Conservation (phyloP, 2,329 filamentous ascomycete species). For the Talaromyces sp. region DNA sequence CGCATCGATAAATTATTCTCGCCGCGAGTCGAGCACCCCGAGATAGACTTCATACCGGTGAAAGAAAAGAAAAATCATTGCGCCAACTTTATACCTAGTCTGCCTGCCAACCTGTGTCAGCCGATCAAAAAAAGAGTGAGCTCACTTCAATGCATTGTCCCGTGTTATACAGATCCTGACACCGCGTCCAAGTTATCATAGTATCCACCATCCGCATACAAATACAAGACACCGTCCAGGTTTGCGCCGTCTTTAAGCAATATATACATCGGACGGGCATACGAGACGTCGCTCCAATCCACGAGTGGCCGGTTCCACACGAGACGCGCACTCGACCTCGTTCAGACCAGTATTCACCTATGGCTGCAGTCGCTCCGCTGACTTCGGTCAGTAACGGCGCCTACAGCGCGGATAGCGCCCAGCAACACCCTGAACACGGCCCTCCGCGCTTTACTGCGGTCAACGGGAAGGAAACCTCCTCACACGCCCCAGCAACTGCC, state of each 20-base stretch:
- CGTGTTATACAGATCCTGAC: neutral
- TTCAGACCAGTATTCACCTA: constrained; percentile 9
- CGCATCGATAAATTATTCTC: no score
- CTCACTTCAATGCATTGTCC: neutral
- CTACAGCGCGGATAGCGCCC: constrained; percentile 26
- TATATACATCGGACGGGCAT: neutral
- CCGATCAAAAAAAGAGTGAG: neutral
- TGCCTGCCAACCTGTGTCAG: no score
- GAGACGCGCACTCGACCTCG: neutral
- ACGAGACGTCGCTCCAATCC: neutral
- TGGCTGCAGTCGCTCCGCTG: constrained; percentile 30
- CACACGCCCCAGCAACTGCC: neutral
- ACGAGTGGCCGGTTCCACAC: neutral
- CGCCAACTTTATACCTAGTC: no score
- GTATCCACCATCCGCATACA: neutral
- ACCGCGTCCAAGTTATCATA: neutral
- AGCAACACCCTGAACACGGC: constrained; percentile 33
- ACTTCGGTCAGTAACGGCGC: constrained; percentile 26
- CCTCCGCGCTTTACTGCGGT: constrained; percentile 42
- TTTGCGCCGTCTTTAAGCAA: neutral
- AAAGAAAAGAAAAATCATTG: no score
- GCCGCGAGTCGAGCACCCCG: no score
- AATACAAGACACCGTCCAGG: neutral
- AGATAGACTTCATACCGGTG: no score
- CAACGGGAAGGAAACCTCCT: constrained; percentile 32